Evolutionary conservation across 1,284 basidiomycete species (phyloP), one percentile per base, ranked within the genome.

Genomic region (Boletus calvinii): DNA sequence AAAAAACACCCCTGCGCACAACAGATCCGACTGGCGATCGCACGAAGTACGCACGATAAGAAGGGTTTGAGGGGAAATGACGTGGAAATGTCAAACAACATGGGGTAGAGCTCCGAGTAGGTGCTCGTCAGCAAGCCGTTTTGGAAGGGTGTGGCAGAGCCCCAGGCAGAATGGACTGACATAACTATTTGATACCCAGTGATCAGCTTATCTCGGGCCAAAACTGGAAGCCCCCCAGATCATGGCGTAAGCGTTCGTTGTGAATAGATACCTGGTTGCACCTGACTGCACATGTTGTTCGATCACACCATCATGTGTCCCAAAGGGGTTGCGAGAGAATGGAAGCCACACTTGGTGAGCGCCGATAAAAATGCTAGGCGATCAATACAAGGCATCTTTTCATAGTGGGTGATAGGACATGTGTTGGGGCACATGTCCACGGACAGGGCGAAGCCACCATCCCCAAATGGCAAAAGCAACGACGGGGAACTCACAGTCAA

Each of bases 301-400:
- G 50, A 63, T 61, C 57, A 45, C 41, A 41, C 46, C 34, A 60
- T 53, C 47, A 53, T 54, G 35, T 31, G 8, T 55, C 50, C 55
- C 8, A n/a, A 62, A 62, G 50, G 60, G 40, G 58, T 39, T 61
- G 58, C 12, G 36, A 53, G 42, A 54, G 59, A 62, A 65, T 65
- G 60, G 60, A 62, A 65, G 62, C 8, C 44, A 42, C 36, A 46
- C 29, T 26, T 29, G 17, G n/a, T 24, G 52, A 39, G 57, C 38
- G 53, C 41, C 52, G 26, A 47, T 37, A 45, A 41, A 41, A 42
- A 43, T 8, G 44, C 38, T 47, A 60, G 54, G 60, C 60, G 57
- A 62, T 62, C 62, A 53, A 59, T 61, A 57, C 57, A 50, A 58
- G 50, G 57, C 57, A 60, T 62, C 40, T 52, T 61, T 64, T 64